Evolutionary conservation across 148 eudicot species (phyloP), one percentile per base, ranked within the genome.

Genomic region (Rhododendron griersonianum): DNA sequence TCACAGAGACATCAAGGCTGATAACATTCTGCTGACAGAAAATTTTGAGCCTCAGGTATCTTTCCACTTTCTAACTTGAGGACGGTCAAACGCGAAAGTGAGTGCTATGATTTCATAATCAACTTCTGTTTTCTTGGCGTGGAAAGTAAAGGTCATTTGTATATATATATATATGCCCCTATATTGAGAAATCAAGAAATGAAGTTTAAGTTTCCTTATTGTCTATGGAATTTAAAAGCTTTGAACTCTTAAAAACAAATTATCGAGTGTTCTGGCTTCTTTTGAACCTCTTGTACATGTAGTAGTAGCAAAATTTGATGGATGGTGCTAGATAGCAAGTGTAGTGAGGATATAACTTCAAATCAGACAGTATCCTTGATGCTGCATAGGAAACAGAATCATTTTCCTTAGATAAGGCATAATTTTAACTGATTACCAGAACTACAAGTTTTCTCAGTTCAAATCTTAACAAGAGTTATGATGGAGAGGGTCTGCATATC

Each of bases 1-100:
- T 83, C 99, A 96, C 83, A 91, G 99, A 89, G 99, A 96, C 90
- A 95, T 96, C 57, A 96, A 96, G 91, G 93, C 98, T 50, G 98
- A 92, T 86, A 96, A 96, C 84, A 90, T 96, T 88, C 86, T 96
- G 51, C 96, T 96, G 65, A 91, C 98, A 5, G 94, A 96, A 83
- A 90, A 93, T 88, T 93, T 89, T 81, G 96, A 91, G 80, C 94
- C 99, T 28, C 98, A 96, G 98, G 98, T 96, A 91, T 76, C 51
- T 81, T 84, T 82, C 73, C 80, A 47, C 37, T 79, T 82, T 83
- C 71, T 19, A 81, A 21, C 83, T 59, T 50, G 85, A 85, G 82
- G 50, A 53, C 37, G 45, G 57, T 59, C 81, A 69, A 59, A 51
- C 55, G 41, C 51, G 18, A 71, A 50, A 69, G 10, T 33, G 37